phyloP scores from a whole-genome alignment of 1,284 basidiomycete genomes.

The Sparassis latifolia region DNA sequence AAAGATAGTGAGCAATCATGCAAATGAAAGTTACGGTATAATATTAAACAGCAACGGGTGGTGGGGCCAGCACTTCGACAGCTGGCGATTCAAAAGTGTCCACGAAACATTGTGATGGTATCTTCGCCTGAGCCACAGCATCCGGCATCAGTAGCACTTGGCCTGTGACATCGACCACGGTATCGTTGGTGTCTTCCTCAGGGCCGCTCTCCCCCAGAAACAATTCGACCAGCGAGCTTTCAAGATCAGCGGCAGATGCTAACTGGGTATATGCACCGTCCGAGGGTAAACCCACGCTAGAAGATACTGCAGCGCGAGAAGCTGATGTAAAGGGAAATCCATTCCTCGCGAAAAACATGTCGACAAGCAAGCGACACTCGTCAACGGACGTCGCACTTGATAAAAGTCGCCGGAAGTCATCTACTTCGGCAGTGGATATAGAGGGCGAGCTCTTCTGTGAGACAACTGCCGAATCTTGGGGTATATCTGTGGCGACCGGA shows the following conservation, averaged over 20 bases:
- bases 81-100: too few species aligned
- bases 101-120: too few species aligned
- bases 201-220: constrained; percentile 18
- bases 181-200: too few species aligned
- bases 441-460: constrained; percentile 2
- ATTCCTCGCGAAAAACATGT: constrained; percentile 70
- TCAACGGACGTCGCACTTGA: constrained; percentile 66
- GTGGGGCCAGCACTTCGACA: too few species aligned
- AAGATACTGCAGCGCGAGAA: background rate
- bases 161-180: too few species aligned
- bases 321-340: constrained; percentile 26
- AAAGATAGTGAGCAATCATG: too few species aligned
- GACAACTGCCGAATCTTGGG: too few species aligned
- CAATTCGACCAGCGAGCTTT: constrained; percentile 23
- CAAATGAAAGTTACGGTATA: too few species aligned
- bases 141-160: too few species aligned
- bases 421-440: constrained; percentile 37
- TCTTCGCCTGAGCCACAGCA: too few species aligned
- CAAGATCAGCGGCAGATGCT: constrained; percentile 13
- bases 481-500: too few species aligned
- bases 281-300: background rate
- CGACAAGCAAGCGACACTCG: constrained; percentile 79
- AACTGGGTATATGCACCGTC: constrained; percentile 1
- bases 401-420: constrained; percentile 67
- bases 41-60: too few species aligned